These are phyloP conservation scores for Candida ovalis DNA, from an alignment of 805 yeast genomes.

Conservation along the genomic window DNA sequence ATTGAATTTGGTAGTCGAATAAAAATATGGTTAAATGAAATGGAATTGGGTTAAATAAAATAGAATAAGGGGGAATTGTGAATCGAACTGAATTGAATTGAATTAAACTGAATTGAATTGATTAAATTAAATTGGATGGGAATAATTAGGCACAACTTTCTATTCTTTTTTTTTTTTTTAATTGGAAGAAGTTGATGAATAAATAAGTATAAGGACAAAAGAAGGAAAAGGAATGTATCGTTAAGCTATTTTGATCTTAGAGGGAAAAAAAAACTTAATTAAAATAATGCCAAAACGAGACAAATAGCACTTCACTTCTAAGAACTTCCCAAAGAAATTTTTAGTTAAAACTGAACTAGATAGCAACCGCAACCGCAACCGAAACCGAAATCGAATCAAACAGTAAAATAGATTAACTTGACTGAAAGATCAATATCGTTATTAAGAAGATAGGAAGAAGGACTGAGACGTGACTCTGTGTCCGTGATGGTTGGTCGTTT, in stretches of 20 bases:
- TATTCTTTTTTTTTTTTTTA: neutral
- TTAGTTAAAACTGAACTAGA: too few relatives aligned
- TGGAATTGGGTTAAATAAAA: neutral
- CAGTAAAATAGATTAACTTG: too few relatives aligned
- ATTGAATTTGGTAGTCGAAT: too few relatives aligned
- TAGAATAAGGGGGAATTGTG: neutral
- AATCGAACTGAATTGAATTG: neutral
- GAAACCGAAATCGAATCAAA: too few relatives aligned
- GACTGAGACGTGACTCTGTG: too few relatives aligned
- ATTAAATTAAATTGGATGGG: neutral
- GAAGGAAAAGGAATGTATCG: neutral
- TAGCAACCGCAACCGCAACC: too few relatives aligned
- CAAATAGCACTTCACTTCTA: too few relatives aligned
- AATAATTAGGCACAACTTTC: neutral
- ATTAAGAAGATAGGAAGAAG: too few relatives aligned
- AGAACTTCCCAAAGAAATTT: too few relatives aligned
- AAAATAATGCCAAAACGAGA: neutral
- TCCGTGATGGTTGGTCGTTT: too few relatives aligned
- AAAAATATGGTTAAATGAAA: neutral
- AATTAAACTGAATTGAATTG: neutral
- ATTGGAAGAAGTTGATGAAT: too few relatives aligned
- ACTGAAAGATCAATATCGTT: too few relatives aligned
- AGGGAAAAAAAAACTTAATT: neutral
- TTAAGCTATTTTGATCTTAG: neutral
- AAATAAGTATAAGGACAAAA: neutral